phyloP scores from a whole-genome alignment of 192 early-diverging fungal species.

The Coemansia sp. region DNA sequence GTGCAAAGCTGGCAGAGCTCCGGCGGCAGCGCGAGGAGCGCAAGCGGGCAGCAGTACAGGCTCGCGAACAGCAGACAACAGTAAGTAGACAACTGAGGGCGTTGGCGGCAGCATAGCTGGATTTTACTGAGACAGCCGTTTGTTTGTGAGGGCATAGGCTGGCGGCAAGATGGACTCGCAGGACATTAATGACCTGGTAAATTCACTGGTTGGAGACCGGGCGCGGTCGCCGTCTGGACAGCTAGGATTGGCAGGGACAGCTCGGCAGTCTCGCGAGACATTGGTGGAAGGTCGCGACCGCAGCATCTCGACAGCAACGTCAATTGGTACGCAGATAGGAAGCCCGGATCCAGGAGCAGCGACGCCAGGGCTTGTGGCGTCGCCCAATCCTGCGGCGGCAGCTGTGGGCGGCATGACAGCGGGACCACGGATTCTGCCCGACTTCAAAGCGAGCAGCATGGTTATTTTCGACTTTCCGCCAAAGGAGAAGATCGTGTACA shows the following conservation, averaged over 20 bases:
- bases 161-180: constrained; percentile 49
- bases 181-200: constrained; percentile 85
- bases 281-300: constrained; percentile 28
- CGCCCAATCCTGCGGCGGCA: constrained; percentile 3
- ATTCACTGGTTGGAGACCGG: constrained; percentile 69
- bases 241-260: constrained; percentile 12
- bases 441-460: constrained; percentile 70
- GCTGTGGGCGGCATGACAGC: constrained; percentile 5
- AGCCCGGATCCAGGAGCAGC: constrained; percentile 25
- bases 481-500: constrained; percentile 82
- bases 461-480: constrained; percentile 87
- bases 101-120: neutral
- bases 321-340: constrained; percentile 32
- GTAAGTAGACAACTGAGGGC: constrained; percentile 18
- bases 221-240: constrained; percentile 21
- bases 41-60: constrained; percentile 40
- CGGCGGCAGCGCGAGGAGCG: constrained; percentile 80
- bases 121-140: neutral
- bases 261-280: constrained; percentile 20
- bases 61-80: constrained; percentile 24
- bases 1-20: constrained; percentile 87
- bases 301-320: constrained; percentile 39
- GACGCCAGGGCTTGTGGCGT: constrained; percentile 5
- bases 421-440: constrained; percentile 43
- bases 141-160: constrained; percentile 10